Conservation (phyloP, 2,329 filamentous ascomycete genomes). For the Saccharata proteae region DNA sequence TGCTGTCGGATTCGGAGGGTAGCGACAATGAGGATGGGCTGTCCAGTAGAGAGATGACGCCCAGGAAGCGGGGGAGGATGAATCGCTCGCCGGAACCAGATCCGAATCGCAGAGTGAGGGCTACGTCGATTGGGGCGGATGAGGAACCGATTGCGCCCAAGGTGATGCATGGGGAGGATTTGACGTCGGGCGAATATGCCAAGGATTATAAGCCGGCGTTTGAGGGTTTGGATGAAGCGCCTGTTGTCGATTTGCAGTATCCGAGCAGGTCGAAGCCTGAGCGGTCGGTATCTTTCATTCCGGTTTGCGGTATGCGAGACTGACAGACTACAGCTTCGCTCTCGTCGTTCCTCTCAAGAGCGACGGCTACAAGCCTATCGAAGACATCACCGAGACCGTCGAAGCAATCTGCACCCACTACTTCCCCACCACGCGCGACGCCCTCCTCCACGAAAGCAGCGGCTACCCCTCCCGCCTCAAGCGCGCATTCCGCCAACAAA, state of each 20-base stretch:
- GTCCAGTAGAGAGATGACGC: constrained; percentile 5
- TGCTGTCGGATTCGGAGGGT: constrained; percentile 7
- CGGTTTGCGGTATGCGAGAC: constrained; percentile 10
- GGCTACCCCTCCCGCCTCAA: constrained; percentile 69
- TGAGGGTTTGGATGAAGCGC: constrained; percentile 29
- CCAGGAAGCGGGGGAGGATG: constrained; percentile 22
- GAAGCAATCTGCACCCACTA: constrained; percentile 59
- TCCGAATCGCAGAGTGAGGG: constrained; percentile 18
- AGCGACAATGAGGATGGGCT: constrained; percentile 5
- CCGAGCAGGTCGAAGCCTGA: constrained; percentile 62
- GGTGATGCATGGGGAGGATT: constrained; percentile 29
- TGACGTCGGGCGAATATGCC: constrained; percentile 26
- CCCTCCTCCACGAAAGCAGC: constrained; percentile 58
- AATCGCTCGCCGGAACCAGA: constrained; percentile 27
- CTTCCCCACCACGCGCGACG: constrained; percentile 54
- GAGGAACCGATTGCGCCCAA: constrained; percentile 11
- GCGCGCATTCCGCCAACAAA: constrained; percentile 57
- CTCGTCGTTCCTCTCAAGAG: constrained; percentile 67
- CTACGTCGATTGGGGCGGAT: constrained; percentile 8
- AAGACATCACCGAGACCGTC: constrained; percentile 46
- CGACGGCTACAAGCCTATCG: constrained; percentile 51
- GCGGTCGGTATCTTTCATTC: constrained; percentile 36
- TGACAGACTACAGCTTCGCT: constrained; percentile 44
- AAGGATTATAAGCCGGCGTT: constrained; percentile 42
- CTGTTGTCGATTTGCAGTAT: constrained; percentile 63